Evolutionary conservation across 495 filamentous ascomycete species (phyloP).

Genomic region (Lineolata rhizophorae): DNA sequence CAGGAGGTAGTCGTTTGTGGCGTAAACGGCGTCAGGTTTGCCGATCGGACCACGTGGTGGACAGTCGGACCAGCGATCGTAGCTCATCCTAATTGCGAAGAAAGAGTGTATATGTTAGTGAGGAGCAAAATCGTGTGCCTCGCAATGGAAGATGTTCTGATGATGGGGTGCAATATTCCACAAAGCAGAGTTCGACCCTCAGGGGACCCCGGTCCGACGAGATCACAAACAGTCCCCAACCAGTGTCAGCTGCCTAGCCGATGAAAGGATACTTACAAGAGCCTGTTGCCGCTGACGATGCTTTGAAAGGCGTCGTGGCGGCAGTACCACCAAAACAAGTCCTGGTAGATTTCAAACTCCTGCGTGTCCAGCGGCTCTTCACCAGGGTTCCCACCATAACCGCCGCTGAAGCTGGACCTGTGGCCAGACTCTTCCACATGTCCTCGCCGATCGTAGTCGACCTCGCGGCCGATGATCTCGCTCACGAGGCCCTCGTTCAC

Average conservation of each 20-base stretch:
- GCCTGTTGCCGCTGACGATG: constrained; percentile 60
- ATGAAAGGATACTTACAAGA: constrained; percentile 45
- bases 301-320: constrained; percentile 89
- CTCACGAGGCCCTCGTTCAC: constrained; percentile 17
- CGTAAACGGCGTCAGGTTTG: constrained; percentile 60
- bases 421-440: constrained; percentile 6
- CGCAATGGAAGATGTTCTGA: no score
- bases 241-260: background rate
- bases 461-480: constrained; percentile 13
- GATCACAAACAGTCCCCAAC: no score
- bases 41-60: constrained; percentile 66
- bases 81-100: constrained; percentile 65
- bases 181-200: no score
- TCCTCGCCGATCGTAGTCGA: constrained; percentile 16
- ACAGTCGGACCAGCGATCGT: constrained; percentile 58
- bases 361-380: constrained; percentile 11
- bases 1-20: constrained; percentile 66
- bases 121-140: background rate
- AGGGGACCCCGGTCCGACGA: no score
- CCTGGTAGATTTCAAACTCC: constrained; percentile 55
- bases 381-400: no score
- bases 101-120: constrained; percentile 1
- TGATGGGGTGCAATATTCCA: no score
- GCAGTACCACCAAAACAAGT: constrained; percentile 91
- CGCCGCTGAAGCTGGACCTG: constrained; percentile 1